These are phyloP conservation scores for Aspergillus sp. DNA, from an alignment of 2,329 filamentous ascomycete species.

Conservation along the genomic window DNA sequence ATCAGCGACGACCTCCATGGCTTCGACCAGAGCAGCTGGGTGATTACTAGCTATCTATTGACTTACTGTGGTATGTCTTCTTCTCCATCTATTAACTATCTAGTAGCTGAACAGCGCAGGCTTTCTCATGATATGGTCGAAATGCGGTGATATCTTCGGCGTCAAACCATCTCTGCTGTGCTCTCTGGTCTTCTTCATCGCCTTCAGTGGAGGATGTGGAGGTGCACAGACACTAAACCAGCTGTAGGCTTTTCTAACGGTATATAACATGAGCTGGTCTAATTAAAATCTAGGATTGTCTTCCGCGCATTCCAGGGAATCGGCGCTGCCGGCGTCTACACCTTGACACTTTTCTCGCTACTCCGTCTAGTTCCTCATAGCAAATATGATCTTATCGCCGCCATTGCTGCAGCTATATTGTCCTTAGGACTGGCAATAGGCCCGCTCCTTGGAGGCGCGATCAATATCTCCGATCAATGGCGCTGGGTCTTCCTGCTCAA, in stretches of 20 bases:
- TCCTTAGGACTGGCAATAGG: slow-evolving; percentile 53
- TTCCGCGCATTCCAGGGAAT: slow-evolving; percentile 42
- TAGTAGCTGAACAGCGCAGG: slow-evolving; percentile 33
- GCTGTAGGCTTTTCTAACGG: slow-evolving; percentile 24
- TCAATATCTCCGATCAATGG: slow-evolving; percentile 57
- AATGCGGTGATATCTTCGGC: slow-evolving; percentile 61
- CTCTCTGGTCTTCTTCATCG: slow-evolving; percentile 45
- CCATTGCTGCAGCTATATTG: slow-evolving; percentile 56
- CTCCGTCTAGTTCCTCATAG: slow-evolving; percentile 55
- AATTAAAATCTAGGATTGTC: slow-evolving; percentile 47
- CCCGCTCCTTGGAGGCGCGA: slow-evolving; percentile 57
- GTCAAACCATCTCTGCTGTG: slow-evolving; percentile 44
- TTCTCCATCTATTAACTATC: neutral
- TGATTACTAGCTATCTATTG: slow-evolving; percentile 51
- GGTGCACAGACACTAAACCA: slow-evolving; percentile 34
- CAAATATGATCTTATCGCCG: slow-evolving; percentile 54
- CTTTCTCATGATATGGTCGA: slow-evolving; percentile 60
- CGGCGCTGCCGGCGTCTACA: slow-evolving; percentile 63
- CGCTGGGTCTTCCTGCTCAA: slow-evolving; percentile 64
- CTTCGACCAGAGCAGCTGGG: slow-evolving; percentile 44
- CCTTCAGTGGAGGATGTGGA: slow-evolving; percentile 45
- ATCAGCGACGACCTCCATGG: slow-evolving; percentile 9
- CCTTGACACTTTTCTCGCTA: slow-evolving; percentile 58
- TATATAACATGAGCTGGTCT: neutral
- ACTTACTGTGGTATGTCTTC: slow-evolving; percentile 45